Evolutionary conservation across 352 stramenopile species (phyloP).

Genomic region (Phytophthora sp.): DNA sequence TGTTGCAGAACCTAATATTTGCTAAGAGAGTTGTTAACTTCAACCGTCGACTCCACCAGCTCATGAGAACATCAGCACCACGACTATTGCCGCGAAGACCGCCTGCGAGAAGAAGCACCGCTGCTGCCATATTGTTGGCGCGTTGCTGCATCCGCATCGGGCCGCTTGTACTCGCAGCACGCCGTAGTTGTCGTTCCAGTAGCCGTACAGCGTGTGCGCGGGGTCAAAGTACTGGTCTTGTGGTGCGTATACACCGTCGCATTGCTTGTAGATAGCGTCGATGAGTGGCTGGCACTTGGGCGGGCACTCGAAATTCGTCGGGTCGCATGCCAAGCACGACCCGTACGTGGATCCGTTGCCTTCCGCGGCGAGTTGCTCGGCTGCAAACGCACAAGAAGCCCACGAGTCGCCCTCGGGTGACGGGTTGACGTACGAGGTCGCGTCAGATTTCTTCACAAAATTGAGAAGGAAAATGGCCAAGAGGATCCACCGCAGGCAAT

Average conservation of each 20-base stretch:
- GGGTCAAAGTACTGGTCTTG: conserved; percentile 73
- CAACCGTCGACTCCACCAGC: too few relatives aligned
- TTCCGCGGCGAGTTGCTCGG: conserved; percentile 52
- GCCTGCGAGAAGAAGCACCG: conserved; percentile 3
- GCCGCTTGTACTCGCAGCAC: conserved; percentile 54
- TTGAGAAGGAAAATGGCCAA: conserved; percentile 27
- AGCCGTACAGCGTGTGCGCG: conserved; percentile 54
- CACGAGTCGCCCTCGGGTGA: conserved; percentile 66
- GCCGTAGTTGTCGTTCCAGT: conserved; percentile 71
- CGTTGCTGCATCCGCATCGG: conserved; percentile 62
- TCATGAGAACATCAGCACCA: conserved; percentile 15
- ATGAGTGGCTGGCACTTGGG: conserved; percentile 79
- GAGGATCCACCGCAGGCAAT: conserved; percentile 25
- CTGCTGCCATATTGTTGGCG: neutral
- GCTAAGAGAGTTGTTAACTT: conserved; percentile 11
- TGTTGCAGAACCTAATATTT: conserved; percentile 1
- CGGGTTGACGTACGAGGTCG: conserved; percentile 54
- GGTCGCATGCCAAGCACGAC: conserved; percentile 65
- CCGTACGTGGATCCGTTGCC: conserved; percentile 70
- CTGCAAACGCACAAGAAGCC: conserved; percentile 60
- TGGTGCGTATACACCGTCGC: conserved; percentile 63
- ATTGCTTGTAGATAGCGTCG: conserved; percentile 68
- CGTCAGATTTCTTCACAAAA: conserved; percentile 17
- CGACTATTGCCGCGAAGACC: neutral
- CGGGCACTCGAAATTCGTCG: conserved; percentile 58